Percentiles rank a stretch among this genome's conserved stretches.
phyloP scores from a whole-genome alignment of 768 basidiomycete species.

The Tylopilus balloui region DNA sequence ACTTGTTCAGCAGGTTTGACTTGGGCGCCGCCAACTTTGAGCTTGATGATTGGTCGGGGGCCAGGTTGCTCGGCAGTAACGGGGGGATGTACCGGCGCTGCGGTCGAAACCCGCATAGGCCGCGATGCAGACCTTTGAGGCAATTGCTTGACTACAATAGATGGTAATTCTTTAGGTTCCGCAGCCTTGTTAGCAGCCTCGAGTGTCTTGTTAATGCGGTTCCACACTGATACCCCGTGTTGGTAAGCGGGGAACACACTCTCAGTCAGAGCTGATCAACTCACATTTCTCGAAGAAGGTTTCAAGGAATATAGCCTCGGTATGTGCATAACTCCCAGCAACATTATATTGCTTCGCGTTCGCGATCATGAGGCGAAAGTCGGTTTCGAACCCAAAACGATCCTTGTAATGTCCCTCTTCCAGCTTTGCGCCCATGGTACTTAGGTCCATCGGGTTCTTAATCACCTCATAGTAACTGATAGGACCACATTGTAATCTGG shows the following conservation, averaged over 20 bases:
- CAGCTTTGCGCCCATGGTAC: slow-evolving; percentile 82
- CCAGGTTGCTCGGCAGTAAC: slow-evolving; percentile 30
- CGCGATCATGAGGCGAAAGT: slow-evolving; percentile 81
- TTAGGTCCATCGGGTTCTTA: slow-evolving; percentile 92
- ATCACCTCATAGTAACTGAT: slow-evolving; percentile 85
- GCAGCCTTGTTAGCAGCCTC: slow-evolving; percentile 55
- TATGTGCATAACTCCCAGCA: slow-evolving; percentile 64
- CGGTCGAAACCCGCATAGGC: slow-evolving; percentile 5
- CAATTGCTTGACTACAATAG: slow-evolving; percentile 22
- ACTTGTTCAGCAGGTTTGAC: slow-evolving; percentile 33
- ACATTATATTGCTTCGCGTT: slow-evolving; percentile 88
- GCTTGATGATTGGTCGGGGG: slow-evolving; percentile 58
- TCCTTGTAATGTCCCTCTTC: slow-evolving; percentile 83
- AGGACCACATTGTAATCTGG: not conserved
- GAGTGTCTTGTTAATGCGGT: slow-evolving; percentile 77
- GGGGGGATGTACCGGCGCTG: slow-evolving; percentile 14
- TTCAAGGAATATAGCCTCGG: slow-evolving; percentile 72
- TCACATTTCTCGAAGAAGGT: slow-evolving; percentile 81
- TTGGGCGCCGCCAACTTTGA: slow-evolving; percentile 52
- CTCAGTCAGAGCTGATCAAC: slow-evolving; percentile 28
- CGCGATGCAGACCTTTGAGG: slow-evolving; percentile 18
- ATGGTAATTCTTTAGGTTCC: slow-evolving; percentile 24
- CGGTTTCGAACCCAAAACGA: slow-evolving; percentile 76
- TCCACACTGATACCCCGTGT: slow-evolving; percentile 63
- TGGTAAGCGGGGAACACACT: slow-evolving; percentile 6